Percentiles rank a stretch among this genome's conserved stretches.
phyloP scores from a whole-genome alignment of 1,284 basidiomycete genomes.

The Omphalotus olearius region DNA sequence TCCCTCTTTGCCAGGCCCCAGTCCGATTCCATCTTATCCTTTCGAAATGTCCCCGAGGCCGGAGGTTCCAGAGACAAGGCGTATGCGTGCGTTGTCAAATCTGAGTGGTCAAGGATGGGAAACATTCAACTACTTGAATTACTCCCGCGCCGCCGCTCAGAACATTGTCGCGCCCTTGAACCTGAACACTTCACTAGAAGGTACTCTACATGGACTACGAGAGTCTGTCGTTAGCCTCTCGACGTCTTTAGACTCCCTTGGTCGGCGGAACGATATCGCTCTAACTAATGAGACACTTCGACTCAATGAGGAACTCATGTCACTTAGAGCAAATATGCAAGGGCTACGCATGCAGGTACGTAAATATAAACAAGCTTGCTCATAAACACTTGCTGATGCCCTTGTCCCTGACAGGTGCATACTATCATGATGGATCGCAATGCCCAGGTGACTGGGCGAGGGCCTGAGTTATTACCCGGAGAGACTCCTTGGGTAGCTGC shows the following conservation, averaged over 20 bases:
- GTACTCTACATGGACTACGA: conserved; percentile 53
- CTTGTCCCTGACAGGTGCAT: conserved; percentile 37
- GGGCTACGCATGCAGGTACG: conserved; percentile 78
- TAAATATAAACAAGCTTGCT: conserved; percentile 3
- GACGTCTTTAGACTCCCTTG: conserved; percentile 58
- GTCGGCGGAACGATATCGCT: conserved; percentile 59
- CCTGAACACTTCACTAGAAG: conserved; percentile 54
- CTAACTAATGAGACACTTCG: conserved; percentile 69
- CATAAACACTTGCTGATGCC: neutral
- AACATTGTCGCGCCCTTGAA: conserved; percentile 51
- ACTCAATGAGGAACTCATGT: conserved; percentile 72
- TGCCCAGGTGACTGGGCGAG: conserved; percentile 41
- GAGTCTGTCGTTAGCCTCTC: conserved; percentile 58
- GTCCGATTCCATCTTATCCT: too few species aligned
- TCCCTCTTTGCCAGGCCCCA: neutral
- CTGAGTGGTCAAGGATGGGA: conserved; percentile 12
- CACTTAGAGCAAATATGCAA: conserved; percentile 68
- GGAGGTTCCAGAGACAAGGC: neutral
- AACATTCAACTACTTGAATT: conserved; percentile 17
- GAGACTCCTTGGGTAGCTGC: neutral
- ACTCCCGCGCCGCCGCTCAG: conserved; percentile 18
- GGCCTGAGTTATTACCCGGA: conserved; percentile 2
- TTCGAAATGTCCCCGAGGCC: neutral
- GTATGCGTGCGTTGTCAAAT: neutral
- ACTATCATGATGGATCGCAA: conserved; percentile 67